Percentiles rank a stretch among this genome's conserved stretches.
These are phyloP conservation scores for Prunus dulcis DNA, from an alignment of 306 rosid genomes.

Conservation along the genomic window DNA sequence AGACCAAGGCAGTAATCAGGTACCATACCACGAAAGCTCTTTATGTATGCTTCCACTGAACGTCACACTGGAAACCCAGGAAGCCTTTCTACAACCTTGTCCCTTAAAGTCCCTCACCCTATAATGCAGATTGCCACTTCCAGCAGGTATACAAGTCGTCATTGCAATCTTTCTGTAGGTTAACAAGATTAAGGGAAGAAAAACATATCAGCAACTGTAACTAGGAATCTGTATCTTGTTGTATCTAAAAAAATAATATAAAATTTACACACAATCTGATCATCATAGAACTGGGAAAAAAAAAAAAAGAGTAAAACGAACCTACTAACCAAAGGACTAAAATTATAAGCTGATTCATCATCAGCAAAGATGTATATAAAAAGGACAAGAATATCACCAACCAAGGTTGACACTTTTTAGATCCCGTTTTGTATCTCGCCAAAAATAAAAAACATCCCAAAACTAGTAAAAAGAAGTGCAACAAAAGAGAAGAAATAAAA, in stretches of 20 bases:
- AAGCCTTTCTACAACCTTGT: constrained; percentile 43
- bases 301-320: neutral
- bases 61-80: constrained; percentile 38
- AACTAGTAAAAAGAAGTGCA: neutral
- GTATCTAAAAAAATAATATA: neutral
- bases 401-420: neutral
- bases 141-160: constrained; percentile 61
- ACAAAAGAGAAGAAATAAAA: neutral
- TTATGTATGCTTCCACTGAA: constrained; percentile 37
- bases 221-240: neutral
- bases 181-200: constrained; percentile 14
- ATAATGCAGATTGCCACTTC: constrained; percentile 47
- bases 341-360: neutral
- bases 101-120: constrained; percentile 30
- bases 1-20: neutral
- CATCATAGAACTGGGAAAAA: neutral
- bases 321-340: neutral
- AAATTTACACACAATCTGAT: neutral
- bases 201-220: constrained; percentile 18
- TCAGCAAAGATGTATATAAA: neutral
- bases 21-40: constrained; percentile 72
- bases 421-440: neutral
- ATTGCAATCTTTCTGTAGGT: constrained; percentile 44
- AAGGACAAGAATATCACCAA: neutral
- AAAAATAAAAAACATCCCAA: neutral